phyloP scores from a whole-genome alignment of 2,329 filamentous ascomycete species.

The Parastagonospora avenae region DNA sequence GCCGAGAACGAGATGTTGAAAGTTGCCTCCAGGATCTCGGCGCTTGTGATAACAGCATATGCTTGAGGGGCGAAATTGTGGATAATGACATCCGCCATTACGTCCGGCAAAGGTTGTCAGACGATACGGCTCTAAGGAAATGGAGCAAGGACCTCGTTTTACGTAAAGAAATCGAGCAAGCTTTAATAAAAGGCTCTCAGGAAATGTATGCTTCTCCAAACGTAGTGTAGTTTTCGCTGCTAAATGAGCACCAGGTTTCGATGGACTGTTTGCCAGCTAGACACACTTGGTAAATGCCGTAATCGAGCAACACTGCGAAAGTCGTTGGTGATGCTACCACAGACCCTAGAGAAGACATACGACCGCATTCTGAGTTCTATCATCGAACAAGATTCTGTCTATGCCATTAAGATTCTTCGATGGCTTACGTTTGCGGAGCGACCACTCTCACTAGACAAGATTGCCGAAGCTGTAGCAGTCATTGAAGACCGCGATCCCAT shows the following conservation, averaged over 20 bases:
- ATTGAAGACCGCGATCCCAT: not conserved
- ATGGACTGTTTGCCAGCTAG: conserved; percentile 12
- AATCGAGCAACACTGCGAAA: not conserved
- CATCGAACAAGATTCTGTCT: not conserved
- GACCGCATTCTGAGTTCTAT: not conserved
- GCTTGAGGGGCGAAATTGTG: conserved; percentile 21
- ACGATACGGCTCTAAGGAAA: conserved; percentile 28
- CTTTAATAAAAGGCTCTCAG: conserved; percentile 31
- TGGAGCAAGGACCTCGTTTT: conserved; percentile 26
- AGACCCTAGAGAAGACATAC: not conserved
- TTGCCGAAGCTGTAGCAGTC: not conserved
- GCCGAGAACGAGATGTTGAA: conserved; percentile 30
- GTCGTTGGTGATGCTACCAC: not conserved
- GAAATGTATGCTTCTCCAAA: conserved; percentile 21
- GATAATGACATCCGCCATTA: conserved; percentile 31
- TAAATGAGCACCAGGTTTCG: conserved; percentile 23
- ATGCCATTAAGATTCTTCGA: not conserved
- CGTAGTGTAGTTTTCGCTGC: not conserved
- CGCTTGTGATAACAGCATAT: conserved; percentile 12
- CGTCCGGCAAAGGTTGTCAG: conserved; percentile 40
- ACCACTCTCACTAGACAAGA: not conserved
- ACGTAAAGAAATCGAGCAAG: conserved; percentile 29
- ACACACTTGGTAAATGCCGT: not conserved
- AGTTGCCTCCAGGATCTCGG: conserved; percentile 14
- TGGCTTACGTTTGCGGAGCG: not conserved